Evolutionary conservation across 768 basidiomycete species (phyloP), one percentile per base, ranked within the genome.

Genomic region (Auriscalpium orientale): DNA sequence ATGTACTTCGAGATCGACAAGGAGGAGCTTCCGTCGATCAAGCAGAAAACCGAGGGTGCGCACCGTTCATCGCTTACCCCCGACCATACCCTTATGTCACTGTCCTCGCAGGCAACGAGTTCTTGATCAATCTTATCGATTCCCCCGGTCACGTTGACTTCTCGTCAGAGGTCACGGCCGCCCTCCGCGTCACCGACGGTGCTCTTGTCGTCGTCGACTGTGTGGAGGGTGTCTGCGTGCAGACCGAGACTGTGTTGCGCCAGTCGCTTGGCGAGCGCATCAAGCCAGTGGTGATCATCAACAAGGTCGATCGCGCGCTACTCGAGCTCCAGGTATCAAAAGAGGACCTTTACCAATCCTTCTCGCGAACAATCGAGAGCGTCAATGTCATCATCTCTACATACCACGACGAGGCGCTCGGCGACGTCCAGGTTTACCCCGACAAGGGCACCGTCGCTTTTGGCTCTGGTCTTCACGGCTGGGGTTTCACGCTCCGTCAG

Each of bases 111-210:
- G 93, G 94, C 62, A 80, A 84, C 70, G 92, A 98, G 72, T 99
- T 99, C 83, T 83, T 99, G 82, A 98, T 99, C 81, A 99, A 99
- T 78, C 77, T 99, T 77, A 98, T 99, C 79, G 97, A 99, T 72
- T 98, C 95, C 8, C 97, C 97, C 53, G 97, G 97, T 67, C 97
- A 99, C 84, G 97, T 99, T 74, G 97, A 99, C 74, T 99, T 99
- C 81, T 99, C 97, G 36, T 98, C 97, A 52, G 97, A 99, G 76
- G 97, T 99, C 66, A 99, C 97, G 2, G 97, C 97, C 59, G 97
- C 97, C 62, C 92, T 99, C 70, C 97, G 97, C 78, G 97, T 99
- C 68, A 99, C 97, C 61, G 97, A 99, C 63, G 97, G 95, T 79
- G 97, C 97, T 58, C 89, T 99, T 64, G 97, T 99, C 67, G 97